These are phyloP conservation scores for Phialemoniopsis sp. DNA, from an alignment of 2,329 filamentous ascomycete species.

Conservation along the genomic window DNA sequence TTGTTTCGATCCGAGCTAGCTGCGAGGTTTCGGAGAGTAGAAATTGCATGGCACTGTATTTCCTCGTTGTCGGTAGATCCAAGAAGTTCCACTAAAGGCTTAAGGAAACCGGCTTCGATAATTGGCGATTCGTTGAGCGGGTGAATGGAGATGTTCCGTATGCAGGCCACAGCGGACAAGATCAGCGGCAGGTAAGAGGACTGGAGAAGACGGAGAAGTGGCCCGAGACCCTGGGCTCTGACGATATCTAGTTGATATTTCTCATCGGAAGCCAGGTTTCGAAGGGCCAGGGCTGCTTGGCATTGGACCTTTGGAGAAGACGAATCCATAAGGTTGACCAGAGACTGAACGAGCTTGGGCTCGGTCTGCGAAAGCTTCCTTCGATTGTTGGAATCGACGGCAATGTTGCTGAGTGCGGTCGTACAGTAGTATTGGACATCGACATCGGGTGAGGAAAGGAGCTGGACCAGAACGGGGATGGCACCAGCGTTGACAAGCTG, in stretches of 20 bases:
- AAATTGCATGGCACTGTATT: conserved; percentile 98
- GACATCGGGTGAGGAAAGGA: conserved; percentile 87
- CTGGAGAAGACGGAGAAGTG: conserved; percentile 84
- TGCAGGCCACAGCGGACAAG: conserved; percentile 93
- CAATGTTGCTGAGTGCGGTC: conserved; percentile 96
- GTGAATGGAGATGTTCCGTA: conserved; percentile 98
- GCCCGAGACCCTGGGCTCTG: conserved; percentile 76
- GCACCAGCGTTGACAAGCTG: conserved; percentile 95
- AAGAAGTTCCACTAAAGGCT: conserved; percentile 87
- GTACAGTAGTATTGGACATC: conserved; percentile 99
- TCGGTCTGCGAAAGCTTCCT: conserved; percentile 89
- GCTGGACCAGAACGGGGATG: conserved; percentile 94
- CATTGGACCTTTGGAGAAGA: conserved; percentile 97
- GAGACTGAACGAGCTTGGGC: conserved; percentile 83
- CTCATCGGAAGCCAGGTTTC: conserved; percentile 95
- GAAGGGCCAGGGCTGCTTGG: conserved; percentile 87
- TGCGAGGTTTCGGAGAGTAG: conserved; percentile 89
- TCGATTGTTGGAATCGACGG: conserved; percentile 86
- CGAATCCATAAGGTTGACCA: conserved; percentile 96
- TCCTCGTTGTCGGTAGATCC: conserved; percentile 97
- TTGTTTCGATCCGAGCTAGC: conserved; percentile 98
- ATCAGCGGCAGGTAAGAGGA: conserved; percentile 95
- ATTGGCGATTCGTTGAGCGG: conserved; percentile 97
- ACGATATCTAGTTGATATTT: conserved; percentile 99
- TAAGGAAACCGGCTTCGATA: conserved; percentile 94